These are phyloP conservation scores for Raddia distichophylla DNA, from an alignment of 176 grass and related monocot species.

Conservation along the genomic window DNA sequence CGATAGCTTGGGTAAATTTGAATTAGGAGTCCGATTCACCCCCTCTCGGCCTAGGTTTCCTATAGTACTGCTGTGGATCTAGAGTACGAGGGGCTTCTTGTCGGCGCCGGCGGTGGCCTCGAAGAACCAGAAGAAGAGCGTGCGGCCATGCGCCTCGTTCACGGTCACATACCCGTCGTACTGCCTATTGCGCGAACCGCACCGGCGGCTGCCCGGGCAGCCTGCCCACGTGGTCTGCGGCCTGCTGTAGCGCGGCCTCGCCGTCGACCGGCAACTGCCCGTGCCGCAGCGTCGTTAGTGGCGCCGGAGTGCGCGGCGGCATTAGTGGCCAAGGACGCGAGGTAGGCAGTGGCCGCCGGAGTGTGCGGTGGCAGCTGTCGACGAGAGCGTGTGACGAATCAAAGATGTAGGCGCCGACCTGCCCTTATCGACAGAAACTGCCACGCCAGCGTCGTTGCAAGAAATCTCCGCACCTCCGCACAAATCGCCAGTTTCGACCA, in stretches of 20 bases:
- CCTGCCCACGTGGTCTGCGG: conserved; percentile 62
- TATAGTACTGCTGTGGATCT: conserved; percentile 95
- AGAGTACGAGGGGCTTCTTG: conserved; percentile 90
- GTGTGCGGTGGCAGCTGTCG: no score
- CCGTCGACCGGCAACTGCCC: conserved; percentile 24
- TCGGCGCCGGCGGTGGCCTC: conserved; percentile 55
- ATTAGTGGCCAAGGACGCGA: no score
- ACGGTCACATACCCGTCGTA: conserved; percentile 95
- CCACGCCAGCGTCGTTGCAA: no score
- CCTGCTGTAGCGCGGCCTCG: conserved; percentile 56
- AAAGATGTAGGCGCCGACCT: no score
- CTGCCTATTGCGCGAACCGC: conserved; percentile 71
- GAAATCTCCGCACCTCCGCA: no score
- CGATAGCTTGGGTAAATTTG: no score
- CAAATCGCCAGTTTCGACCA: no score
- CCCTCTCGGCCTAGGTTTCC: no score
- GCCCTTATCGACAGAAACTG: no score
- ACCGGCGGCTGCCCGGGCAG: conserved; percentile 89
- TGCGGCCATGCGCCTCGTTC: conserved; percentile 73
- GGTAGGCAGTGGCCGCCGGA: no score
- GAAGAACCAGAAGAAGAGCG: conserved; percentile 99
- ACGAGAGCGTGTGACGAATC: no score
- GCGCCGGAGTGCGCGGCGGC: not conserved
- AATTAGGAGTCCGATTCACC: no score
- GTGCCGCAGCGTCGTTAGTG: not conserved